These are phyloP conservation scores for Leptographium procerum DNA, from an alignment of 2,329 filamentous ascomycete genomes.

Conservation along the genomic window DNA sequence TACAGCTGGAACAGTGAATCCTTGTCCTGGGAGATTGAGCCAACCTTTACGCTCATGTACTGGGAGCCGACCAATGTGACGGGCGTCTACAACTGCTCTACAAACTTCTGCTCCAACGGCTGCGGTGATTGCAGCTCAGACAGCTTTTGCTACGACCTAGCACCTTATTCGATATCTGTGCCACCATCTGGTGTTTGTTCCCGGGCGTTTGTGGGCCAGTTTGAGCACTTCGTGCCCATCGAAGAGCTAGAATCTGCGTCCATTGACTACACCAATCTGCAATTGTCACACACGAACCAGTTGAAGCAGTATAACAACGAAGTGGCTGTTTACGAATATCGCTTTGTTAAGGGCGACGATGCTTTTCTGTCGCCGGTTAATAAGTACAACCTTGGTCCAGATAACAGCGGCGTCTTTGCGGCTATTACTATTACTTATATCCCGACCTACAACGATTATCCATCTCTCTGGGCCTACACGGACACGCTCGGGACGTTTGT, in stretches of 20 bases:
- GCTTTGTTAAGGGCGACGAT: background rate
- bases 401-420: background rate
- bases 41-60: constrained; percentile 1
- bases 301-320: background rate
- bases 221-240: background rate
- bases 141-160: background rate
- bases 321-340: background rate
- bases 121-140: background rate
- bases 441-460: background rate
- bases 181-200: background rate
- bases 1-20: background rate
- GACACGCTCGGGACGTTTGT: background rate
- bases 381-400: background rate
- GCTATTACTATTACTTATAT: background rate
- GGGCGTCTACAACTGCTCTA: background rate
- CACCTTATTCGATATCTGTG: background rate
- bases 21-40: background rate
- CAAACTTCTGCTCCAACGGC: background rate
- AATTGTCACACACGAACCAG: background rate
- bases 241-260: background rate
- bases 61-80: constrained; percentile 1
- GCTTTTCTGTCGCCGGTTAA: background rate
- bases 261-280: background rate
- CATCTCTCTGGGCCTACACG: background rate
- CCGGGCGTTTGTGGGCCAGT: background rate